Base-by-base conservation (phyloP, 2,329 filamentous ascomycete genomes). In the Saccharata proteae region DNA sequence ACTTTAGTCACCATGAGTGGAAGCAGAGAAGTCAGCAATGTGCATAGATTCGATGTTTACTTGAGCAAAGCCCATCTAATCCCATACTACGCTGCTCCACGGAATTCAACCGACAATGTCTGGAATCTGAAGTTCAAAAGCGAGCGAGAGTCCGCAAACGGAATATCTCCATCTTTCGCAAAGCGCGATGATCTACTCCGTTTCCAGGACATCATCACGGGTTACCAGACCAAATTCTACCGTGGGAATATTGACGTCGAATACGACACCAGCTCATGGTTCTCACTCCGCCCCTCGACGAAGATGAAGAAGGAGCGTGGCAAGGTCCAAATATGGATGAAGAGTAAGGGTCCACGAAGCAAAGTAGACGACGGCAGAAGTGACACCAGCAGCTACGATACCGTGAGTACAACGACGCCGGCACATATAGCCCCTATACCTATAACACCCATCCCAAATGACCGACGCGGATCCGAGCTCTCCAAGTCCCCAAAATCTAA, bases 281-380 rank as follows among this genome's bases (percentile, higher is more conserved):
- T 38, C 37, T 21, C 22, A 19, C 12, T 16, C 9, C 16, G n/a
- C 13, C 25, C 29, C 21, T 20, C 23, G 4, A 26, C 22, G 8
- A 26, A 13, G 20, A 26, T 26, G 15, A 26, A 13, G 20, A 26
- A 29, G 15, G 38, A 38, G 16, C 22, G 34, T 11, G 38, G 35
- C 1, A 38, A 35, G 11, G 13, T 40, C 5, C 38, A 40, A 17
- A 27, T 38, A 10, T 40, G 38, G 38, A 35, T 38, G 29, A 40
- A 30, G 12, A 29, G 22, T 10, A 18, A 27, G 4, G 28, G 23
- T 17, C 19, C 26, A 10, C 30, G 21, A 17, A 10, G 4, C 3
- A 16, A 11, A 8, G 4, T 10, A 1, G 16, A 12, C 14, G 18
- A 18, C 10, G 19, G 26, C 16, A 12, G 30, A 4, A 29, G 25